Conservation (phyloP, 139 green algal species). For the Ettlia oleoabundans region DNA sequence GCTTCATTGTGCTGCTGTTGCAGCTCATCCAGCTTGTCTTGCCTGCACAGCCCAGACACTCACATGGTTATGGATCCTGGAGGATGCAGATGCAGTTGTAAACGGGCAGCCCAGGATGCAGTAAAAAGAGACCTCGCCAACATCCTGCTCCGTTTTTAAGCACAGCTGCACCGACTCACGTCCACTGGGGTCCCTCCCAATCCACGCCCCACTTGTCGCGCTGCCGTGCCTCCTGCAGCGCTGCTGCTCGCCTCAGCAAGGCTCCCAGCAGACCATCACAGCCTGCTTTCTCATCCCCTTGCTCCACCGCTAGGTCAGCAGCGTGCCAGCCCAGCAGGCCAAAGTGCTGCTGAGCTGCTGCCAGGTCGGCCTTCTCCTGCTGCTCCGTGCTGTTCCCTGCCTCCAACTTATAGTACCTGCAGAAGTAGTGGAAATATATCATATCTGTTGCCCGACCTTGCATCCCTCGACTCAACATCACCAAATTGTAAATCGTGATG, state of each 20-base stretch:
- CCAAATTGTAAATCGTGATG: too few species aligned
- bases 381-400: background rate
- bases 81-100: background rate
- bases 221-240: constrained; percentile 15
- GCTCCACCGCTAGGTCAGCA: background rate
- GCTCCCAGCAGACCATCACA: constrained; percentile 39
- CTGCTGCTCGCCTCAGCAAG: constrained; percentile 30
- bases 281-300: background rate
- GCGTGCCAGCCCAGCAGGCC: constrained; percentile 40
- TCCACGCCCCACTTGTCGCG: background rate
- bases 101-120: background rate
- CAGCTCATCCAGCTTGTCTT: constrained; percentile 37
- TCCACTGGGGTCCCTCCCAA: constrained; percentile 26
- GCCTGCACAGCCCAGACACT: constrained; percentile 42
- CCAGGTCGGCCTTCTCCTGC: constrained; percentile 38
- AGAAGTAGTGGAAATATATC: too few species aligned
- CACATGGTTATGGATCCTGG: too few species aligned
- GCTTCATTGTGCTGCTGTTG: constrained; percentile 10
- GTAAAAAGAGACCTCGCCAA: too few species aligned
- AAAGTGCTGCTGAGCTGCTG: constrained; percentile 31
- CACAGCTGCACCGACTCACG: background rate
- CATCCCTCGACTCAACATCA: too few species aligned
- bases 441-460: too few species aligned
- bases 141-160: background rate
- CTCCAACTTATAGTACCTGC: constrained; percentile 11